phyloP scores from a whole-genome alignment of 23 red algal species.

The Agarophyton chilense region DNA sequence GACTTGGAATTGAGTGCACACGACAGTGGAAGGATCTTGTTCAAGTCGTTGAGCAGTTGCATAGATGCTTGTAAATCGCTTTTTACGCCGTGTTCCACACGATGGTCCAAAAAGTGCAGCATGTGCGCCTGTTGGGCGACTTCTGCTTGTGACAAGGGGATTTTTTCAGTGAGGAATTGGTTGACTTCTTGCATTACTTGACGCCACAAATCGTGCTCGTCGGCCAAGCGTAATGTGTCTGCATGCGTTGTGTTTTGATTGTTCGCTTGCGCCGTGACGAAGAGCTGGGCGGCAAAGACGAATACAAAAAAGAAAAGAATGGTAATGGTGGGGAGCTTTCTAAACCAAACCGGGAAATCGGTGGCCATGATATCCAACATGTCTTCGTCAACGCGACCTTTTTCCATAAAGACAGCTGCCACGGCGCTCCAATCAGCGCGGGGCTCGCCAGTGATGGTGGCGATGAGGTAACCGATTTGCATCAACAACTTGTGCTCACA shows the following conservation, averaged over 20 bases:
- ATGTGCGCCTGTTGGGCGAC: not conserved
- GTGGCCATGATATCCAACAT: not conserved
- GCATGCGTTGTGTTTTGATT: not conserved
- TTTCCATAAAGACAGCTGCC: not conserved
- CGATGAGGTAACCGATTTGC: not conserved
- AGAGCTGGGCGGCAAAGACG: not conserved
- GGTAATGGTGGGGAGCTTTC: not conserved
- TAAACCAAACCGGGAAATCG: slow-evolving; percentile 1
- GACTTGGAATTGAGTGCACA: not conserved
- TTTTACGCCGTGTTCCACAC: not conserved
- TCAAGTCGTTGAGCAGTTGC: not conserved
- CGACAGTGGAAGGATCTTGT: slow-evolving; percentile 9
- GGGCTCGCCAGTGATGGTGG: not conserved
- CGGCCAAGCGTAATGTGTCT: not conserved
- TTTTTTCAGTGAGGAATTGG: not conserved
- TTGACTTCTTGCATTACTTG: not conserved
- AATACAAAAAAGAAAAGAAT: not conserved
- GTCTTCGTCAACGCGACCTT: not conserved
- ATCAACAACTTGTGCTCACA: not conserved
- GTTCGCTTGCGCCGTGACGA: not conserved
- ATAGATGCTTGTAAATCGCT: not conserved
- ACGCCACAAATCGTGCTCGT: slow-evolving; percentile 5
- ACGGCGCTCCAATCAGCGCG: not conserved
- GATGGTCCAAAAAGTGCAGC: not conserved
- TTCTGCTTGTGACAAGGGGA: not conserved